Percentiles rank a stretch among this genome's conserved stretches.
Conservation (phyloP, 441 rosid species). For the Capsella rubella region DNA sequence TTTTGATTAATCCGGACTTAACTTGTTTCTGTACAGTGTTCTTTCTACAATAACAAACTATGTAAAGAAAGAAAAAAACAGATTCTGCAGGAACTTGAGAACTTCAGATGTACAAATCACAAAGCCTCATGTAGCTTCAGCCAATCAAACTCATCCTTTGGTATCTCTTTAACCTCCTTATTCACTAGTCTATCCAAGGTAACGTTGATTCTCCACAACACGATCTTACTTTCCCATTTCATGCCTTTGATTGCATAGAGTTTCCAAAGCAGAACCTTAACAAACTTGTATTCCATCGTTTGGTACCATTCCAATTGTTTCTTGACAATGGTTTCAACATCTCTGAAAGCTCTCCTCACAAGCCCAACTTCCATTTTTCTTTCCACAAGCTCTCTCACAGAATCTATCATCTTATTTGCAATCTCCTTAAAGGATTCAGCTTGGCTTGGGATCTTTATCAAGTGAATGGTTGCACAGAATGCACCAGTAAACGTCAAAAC, state of each 20-base stretch:
- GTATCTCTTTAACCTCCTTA: neutral
- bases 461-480: neutral
- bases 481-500: constrained; percentile 25
- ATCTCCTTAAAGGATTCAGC: neutral
- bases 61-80: neutral
- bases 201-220: constrained; percentile 22
- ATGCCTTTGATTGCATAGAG: constrained; percentile 5
- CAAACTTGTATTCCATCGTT: neutral
- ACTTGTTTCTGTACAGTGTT: neutral
- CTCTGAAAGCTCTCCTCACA: constrained; percentile 22
- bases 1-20: too few relatives aligned
- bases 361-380: constrained; percentile 23
- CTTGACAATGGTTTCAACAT: constrained; percentile 13
- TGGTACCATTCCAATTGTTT: neutral
- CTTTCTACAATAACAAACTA: neutral
- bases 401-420: neutral
- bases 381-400: constrained; percentile 1
- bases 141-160: neutral
- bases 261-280: neutral
- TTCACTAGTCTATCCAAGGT: neutral
- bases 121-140: neutral
- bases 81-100: neutral
- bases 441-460: neutral
- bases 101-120: neutral
- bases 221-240: constrained; percentile 1